Evolutionary conservation across 805 yeast species (phyloP).

Genomic region (Jamesozyma spencerorum): DNA sequence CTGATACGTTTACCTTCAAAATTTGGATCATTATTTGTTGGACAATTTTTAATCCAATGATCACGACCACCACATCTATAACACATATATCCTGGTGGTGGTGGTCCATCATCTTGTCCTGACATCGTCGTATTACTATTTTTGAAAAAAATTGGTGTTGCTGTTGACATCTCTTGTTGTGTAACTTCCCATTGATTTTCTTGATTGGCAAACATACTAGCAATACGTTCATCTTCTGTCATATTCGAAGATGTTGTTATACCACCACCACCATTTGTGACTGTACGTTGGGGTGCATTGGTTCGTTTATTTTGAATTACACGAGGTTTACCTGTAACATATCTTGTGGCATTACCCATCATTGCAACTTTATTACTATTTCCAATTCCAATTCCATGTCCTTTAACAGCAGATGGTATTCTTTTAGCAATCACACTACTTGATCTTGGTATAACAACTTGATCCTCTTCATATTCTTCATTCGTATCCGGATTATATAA

Average conservation of each 20-base stretch:
- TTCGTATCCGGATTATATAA: slow-evolving; percentile 62
- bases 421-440: slow-evolving; percentile 73
- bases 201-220: slow-evolving; percentile 86
- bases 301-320: slow-evolving; percentile 31
- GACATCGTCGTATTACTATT: slow-evolving; percentile 22
- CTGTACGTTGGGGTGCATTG: slow-evolving; percentile 7
- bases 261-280: slow-evolving; percentile 6
- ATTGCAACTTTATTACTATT: slow-evolving; percentile 29
- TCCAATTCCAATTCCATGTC: slow-evolving; percentile 22
- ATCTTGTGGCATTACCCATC: slow-evolving; percentile 55
- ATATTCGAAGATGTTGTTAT: too few relatives aligned
- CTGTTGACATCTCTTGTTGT: slow-evolving; percentile 81
- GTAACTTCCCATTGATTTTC: slow-evolving; percentile 92
- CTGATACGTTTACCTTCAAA: slow-evolving; percentile 88
- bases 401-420: slow-evolving; percentile 48
- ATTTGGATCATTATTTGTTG: slow-evolving; percentile 84
- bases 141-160: slow-evolving; percentile 61
- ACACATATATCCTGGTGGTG: slow-evolving; percentile 94
- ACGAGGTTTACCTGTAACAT: slow-evolving; percentile 64
- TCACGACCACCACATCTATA: slow-evolving; percentile 93
- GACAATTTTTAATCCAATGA: slow-evolving; percentile 95
- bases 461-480: slow-evolving; percentile 79
- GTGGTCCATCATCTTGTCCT: slow-evolving; percentile 46
- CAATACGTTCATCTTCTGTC: slow-evolving; percentile 80
- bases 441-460: slow-evolving; percentile 84